Conservation (phyloP, 2,329 filamentous ascomycete species). For the Furcasterigmium sp. region DNA sequence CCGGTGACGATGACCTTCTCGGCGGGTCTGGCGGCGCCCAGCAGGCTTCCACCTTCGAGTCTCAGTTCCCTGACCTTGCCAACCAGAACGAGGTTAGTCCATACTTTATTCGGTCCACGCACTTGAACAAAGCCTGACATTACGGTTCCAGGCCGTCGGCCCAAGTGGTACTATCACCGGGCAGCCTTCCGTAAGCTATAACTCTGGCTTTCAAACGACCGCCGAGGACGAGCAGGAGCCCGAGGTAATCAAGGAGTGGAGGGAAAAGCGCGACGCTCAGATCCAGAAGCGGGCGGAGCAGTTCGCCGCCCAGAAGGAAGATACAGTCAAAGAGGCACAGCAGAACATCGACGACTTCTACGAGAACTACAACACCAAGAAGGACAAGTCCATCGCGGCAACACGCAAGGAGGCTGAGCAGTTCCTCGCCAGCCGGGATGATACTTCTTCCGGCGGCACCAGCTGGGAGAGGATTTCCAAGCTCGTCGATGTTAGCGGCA, state of each 20-base stretch:
- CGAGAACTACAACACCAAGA: constrained; percentile 98
- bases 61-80: constrained; percentile 79
- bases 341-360: constrained; percentile 98
- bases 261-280: constrained; percentile 78
- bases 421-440: constrained; percentile 82
- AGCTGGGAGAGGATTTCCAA: constrained; percentile 99
- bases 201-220: constrained; percentile 55
- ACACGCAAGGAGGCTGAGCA: constrained; percentile 89
- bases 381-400: constrained; percentile 87
- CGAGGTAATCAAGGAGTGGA: constrained; percentile 87
- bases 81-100: constrained; percentile 59
- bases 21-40: constrained; percentile 54
- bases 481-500: constrained; percentile 93
- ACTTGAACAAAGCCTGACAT: constrained; percentile 1
- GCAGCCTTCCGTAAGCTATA: constrained; percentile 52
- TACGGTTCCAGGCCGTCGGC: constrained; percentile 54
- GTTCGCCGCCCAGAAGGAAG: constrained; percentile 73
- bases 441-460: constrained; percentile 89
- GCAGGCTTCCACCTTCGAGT: constrained; percentile 63
- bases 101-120: neutral
- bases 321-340: constrained; percentile 84
- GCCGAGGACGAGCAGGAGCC: constrained; percentile 69
- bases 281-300: constrained; percentile 81
- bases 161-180: constrained; percentile 79
- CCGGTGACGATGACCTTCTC: constrained; percentile 67